phyloP scores from a whole-genome alignment of 2,329 filamentous ascomycete genomes.

The Phaeosphaeriaceae sp. region DNA sequence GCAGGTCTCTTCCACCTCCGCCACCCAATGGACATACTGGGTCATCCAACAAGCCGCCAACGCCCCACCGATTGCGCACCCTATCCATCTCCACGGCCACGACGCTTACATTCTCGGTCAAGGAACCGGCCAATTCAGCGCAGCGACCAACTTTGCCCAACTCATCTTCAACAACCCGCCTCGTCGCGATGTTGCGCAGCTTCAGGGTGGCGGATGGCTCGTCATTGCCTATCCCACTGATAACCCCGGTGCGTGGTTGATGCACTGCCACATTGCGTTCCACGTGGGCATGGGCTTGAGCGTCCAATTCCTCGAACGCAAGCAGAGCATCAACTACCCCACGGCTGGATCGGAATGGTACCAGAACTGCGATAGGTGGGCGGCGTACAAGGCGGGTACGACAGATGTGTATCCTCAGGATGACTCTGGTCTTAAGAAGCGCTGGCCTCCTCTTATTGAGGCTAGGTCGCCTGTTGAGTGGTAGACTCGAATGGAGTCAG shows the following conservation, averaged over 20 bases:
- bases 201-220: slow-evolving; percentile 47
- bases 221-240: slow-evolving; percentile 59
- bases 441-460: slow-evolving; percentile 27
- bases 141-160: slow-evolving; percentile 15
- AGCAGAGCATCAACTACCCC: slow-evolving; percentile 28
- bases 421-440: slow-evolving; percentile 50
- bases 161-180: slow-evolving; percentile 46
- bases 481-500: background rate
- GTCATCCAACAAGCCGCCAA: slow-evolving; percentile 52
- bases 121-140: slow-evolving; percentile 42
- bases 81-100: slow-evolving; percentile 40
- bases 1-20: slow-evolving; percentile 40
- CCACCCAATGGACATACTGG: slow-evolving; percentile 53
- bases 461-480: background rate
- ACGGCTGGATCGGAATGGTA: slow-evolving; percentile 30
- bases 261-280: slow-evolving; percentile 40
- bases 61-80: slow-evolving; percentile 46
- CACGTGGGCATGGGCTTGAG: slow-evolving; percentile 38
- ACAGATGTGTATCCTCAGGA: slow-evolving; percentile 43
- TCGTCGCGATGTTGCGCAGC: slow-evolving; percentile 43
- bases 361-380: slow-evolving; percentile 37
- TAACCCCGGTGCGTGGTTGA: slow-evolving; percentile 56
- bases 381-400: slow-evolving; percentile 18
- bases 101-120: slow-evolving; percentile 31
- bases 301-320: slow-evolving; percentile 34